Evolutionary conservation across 257 asterid species (phyloP).

Genomic region (Jacaranda copaia): DNA sequence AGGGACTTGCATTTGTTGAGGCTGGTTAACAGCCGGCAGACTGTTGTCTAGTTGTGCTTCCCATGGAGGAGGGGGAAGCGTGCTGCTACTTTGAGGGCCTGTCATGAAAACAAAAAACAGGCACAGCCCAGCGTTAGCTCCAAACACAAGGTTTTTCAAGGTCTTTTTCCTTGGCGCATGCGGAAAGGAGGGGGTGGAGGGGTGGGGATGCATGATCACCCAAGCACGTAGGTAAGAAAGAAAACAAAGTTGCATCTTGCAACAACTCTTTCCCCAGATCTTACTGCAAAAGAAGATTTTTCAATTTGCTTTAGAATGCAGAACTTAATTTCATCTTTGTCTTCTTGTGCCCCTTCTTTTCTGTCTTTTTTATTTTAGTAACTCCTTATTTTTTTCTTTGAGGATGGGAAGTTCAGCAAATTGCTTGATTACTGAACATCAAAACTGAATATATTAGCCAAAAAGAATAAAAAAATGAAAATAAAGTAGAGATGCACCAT

Average conservation of each 20-base stretch:
- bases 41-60: conserved; percentile 68
- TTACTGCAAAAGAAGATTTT: background rate
- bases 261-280: background rate
- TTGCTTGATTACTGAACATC: background rate
- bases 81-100: conserved; percentile 60
- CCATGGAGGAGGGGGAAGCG: conserved; percentile 97
- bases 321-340: background rate
- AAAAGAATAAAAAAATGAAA: background rate
- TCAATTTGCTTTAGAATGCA: background rate
- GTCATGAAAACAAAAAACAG: conserved; percentile 26
- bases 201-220: too few relatives aligned
- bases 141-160: background rate
- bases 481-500: conserved; percentile 49
- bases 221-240: background rate
- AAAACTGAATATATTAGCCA: background rate
- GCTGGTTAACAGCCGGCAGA: conserved; percentile 49
- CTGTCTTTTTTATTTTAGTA: background rate
- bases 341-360: background rate
- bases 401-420: background rate
- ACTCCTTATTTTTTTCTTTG: background rate
- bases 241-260: background rate
- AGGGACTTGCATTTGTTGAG: conserved; percentile 55
- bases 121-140: conserved; percentile 13
- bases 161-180: too few relatives aligned
- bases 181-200: too few relatives aligned